These are phyloP conservation scores for Bruguiera gymnorhiza DNA, from an alignment of 345 rosid genomes.

Conservation along the genomic window DNA sequence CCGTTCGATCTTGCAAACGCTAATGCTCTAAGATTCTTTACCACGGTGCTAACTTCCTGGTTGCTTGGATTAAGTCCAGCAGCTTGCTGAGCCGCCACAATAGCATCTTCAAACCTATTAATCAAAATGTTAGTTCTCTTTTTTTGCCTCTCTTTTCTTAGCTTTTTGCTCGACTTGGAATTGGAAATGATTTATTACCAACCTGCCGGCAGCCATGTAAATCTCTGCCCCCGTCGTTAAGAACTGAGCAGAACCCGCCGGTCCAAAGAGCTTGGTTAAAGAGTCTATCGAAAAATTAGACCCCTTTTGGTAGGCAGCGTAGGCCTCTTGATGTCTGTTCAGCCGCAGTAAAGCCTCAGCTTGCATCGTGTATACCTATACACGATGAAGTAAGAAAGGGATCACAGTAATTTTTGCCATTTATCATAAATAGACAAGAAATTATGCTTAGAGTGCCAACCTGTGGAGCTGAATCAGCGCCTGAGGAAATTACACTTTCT, in stretches of 20 bases:
- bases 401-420: too few relatives aligned
- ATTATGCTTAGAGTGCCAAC: slow-evolving; percentile 23
- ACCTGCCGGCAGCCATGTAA: slow-evolving; percentile 72
- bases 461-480: slow-evolving; percentile 62
- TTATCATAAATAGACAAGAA: neutral
- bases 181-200: slow-evolving; percentile 9
- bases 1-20: slow-evolving; percentile 65
- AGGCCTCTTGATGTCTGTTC: slow-evolving; percentile 59
- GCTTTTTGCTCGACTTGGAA: neutral
- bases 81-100: slow-evolving; percentile 65
- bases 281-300: slow-evolving; percentile 39
- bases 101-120: slow-evolving; percentile 74
- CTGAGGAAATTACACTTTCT: slow-evolving; percentile 39
- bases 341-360: slow-evolving; percentile 57
- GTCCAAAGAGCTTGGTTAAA: slow-evolving; percentile 47
- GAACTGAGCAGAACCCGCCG: slow-evolving; percentile 33
- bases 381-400: neutral
- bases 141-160: neutral
- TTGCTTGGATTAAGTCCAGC: slow-evolving; percentile 60
- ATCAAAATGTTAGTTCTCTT: neutral
- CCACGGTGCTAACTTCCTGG: slow-evolving; percentile 45
- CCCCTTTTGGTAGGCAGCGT: slow-evolving; percentile 38
- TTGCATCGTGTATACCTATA: slow-evolving; percentile 56
- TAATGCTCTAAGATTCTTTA: slow-evolving; percentile 50
- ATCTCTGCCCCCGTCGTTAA: slow-evolving; percentile 49